phyloP scores from a whole-genome alignment of 768 basidiomycete genomes.

The Panaeolus papilionaceus region DNA sequence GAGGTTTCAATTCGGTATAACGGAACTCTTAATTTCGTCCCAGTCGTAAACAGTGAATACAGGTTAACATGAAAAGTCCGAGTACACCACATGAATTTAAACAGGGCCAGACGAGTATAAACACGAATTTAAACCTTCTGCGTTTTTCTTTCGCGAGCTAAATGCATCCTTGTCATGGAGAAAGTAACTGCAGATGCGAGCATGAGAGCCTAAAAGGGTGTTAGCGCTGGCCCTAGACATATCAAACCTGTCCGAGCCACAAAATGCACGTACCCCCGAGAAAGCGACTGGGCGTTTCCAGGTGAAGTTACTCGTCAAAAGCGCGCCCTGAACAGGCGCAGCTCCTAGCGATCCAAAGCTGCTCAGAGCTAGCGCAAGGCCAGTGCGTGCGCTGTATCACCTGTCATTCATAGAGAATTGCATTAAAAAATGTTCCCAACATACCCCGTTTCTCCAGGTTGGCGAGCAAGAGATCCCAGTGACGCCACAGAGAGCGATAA shows the following conservation, averaged over 20 bases:
- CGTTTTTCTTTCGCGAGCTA: not conserved
- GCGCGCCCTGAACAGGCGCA: slow-evolving; percentile 41
- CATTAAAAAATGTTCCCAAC: slow-evolving; percentile 8
- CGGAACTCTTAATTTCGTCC: no score
- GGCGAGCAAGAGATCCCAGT: slow-evolving; percentile 37
- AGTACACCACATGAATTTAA: no score
- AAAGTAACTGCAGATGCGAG: not conserved
- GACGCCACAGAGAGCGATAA: slow-evolving; percentile 39
- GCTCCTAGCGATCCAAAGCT: slow-evolving; percentile 39
- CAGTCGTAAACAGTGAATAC: no score
- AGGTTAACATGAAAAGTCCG: no score
- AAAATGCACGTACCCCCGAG: slow-evolving; percentile 35
- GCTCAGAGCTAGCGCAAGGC: slow-evolving; percentile 37
- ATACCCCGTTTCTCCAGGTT: slow-evolving; percentile 43
- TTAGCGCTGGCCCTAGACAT: not conserved
- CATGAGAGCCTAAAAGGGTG: not conserved
- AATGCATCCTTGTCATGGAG: not conserved
- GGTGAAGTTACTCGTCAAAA: slow-evolving; percentile 31
- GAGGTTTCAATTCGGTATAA: no score
- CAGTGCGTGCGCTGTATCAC: slow-evolving; percentile 36
- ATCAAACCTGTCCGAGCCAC: no score
- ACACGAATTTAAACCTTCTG: not conserved
- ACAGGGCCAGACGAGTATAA: no score
- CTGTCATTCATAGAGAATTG: not conserved
- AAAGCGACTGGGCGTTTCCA: slow-evolving; percentile 41